Evolutionary conservation across 2,329 filamentous ascomycete genomes (phyloP).

Genomic region (Scorias spongiosa): DNA sequence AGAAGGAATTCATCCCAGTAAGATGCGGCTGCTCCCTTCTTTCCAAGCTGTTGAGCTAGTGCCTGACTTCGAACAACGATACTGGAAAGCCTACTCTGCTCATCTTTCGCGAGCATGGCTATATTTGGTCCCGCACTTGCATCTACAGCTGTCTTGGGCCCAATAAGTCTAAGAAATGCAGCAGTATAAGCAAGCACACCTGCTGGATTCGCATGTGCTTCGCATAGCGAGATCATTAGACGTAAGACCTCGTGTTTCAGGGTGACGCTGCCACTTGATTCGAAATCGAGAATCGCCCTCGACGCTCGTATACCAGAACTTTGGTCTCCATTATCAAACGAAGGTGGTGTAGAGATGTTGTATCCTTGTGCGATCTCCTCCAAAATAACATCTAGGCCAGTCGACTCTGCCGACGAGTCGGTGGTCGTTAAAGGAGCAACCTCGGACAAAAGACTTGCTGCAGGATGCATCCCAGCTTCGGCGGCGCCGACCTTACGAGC

Average conservation of each 20-base stretch:
- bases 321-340: conserved; percentile 5
- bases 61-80: conserved; percentile 74
- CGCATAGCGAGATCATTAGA: conserved; percentile 84
- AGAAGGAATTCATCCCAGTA: conserved; percentile 98
- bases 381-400: conserved; percentile 13
- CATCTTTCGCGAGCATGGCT: conserved; percentile 59
- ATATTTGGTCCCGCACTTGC: conserved; percentile 25
- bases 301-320: conserved; percentile 1
- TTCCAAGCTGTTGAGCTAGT: conserved; percentile 60
- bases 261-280: conserved; percentile 55
- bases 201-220: conserved; percentile 80
- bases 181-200: conserved; percentile 82
- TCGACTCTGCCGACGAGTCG: conserved; percentile 8
- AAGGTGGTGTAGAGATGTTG: neutral
- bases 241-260: conserved; percentile 78
- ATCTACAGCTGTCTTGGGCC: conserved; percentile 34
- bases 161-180: conserved; percentile 66
- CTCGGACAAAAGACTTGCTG: conserved; percentile 65
- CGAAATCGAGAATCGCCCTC: conserved; percentile 2
- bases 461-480: conserved; percentile 91
- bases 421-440: conserved; percentile 26
- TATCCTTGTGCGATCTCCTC: conserved; percentile 12
- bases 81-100: conserved; percentile 68
- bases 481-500: conserved; percentile 84
- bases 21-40: conserved; percentile 55